phyloP scores from a whole-genome alignment of 495 filamentous ascomycete genomes.

The Penicillium samsonianum region DNA sequence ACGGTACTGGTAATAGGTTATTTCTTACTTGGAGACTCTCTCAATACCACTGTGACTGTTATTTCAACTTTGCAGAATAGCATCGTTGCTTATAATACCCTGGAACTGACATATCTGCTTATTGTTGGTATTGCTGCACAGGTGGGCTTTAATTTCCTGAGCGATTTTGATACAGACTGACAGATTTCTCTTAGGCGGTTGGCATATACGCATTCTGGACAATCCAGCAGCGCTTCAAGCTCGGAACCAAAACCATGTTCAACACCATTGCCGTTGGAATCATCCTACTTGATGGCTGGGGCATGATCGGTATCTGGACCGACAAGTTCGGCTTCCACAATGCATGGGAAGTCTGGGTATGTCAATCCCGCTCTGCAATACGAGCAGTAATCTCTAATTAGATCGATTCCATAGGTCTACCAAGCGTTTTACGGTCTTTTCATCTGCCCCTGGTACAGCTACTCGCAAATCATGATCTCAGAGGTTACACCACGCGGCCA shows the following conservation, averaged over 20 bases:
- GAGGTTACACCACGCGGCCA: constrained; percentile 65
- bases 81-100: constrained; percentile 61
- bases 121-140: constrained; percentile 65
- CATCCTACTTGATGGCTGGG: constrained; percentile 62
- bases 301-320: constrained; percentile 69
- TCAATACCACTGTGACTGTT: constrained; percentile 69
- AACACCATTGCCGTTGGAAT: constrained; percentile 57
- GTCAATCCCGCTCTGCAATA: not conserved
- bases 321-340: constrained; percentile 62
- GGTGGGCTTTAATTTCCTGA: constrained; percentile 19
- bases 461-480: constrained; percentile 67
- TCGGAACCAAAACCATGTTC: constrained; percentile 65
- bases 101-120: constrained; percentile 61
- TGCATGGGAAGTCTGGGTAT: constrained; percentile 61
- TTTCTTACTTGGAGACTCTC: constrained; percentile 63
- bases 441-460: constrained; percentile 70
- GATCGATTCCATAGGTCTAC: constrained; percentile 44
- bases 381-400: not conserved
- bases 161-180: not conserved
- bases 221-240: constrained; percentile 52
- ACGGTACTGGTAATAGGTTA: constrained; percentile 44
- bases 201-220: constrained; percentile 65
- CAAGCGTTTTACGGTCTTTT: constrained; percentile 65
- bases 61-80: constrained; percentile 63
- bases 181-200: constrained; percentile 37